Evolutionary conservation across 257 asterid species (phyloP).

Genomic region (Ajuga chamaepitys): DNA sequence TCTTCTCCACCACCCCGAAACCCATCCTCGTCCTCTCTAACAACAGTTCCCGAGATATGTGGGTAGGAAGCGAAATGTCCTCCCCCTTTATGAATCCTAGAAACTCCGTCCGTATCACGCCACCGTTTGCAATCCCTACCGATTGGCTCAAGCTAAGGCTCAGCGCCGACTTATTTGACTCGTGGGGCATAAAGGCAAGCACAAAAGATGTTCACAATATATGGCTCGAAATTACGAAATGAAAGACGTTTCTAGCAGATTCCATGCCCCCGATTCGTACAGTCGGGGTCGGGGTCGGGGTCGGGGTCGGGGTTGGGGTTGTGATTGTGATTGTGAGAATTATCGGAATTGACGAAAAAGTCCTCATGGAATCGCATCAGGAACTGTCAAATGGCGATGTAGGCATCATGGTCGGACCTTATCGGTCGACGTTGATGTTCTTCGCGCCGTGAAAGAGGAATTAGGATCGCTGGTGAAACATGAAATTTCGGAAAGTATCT

Average conservation of each 20-base stretch:
- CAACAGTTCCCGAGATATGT: slow-evolving; percentile 39
- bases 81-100: slow-evolving; percentile 28
- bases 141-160: slow-evolving; percentile 84
- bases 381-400: slow-evolving; percentile 66
- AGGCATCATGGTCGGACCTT: slow-evolving; percentile 62
- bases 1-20: slow-evolving; percentile 59
- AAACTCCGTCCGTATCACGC: slow-evolving; percentile 26
- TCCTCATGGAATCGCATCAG: slow-evolving; percentile 84
- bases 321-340: slow-evolving; percentile 62
- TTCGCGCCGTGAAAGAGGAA: slow-evolving; percentile 85
- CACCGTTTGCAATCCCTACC: slow-evolving; percentile 69
- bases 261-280: slow-evolving; percentile 74
- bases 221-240: slow-evolving; percentile 82
- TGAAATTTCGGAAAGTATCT: neutral
- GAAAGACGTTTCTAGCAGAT: slow-evolving; percentile 66
- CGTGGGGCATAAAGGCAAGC: slow-evolving; percentile 96
- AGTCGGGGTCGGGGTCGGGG: too few relatives aligned
- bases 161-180: slow-evolving; percentile 56
- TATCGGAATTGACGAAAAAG: slow-evolving; percentile 35
- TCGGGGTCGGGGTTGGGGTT: too few relatives aligned
- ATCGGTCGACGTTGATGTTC: slow-evolving; percentile 73
- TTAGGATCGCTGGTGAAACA: slow-evolving; percentile 42
- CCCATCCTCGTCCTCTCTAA: slow-evolving; percentile 30
- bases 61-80: slow-evolving; percentile 69
- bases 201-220: slow-evolving; percentile 81